Conservation (phyloP, 345 rosid species). For the Citrus glauca region DNA sequence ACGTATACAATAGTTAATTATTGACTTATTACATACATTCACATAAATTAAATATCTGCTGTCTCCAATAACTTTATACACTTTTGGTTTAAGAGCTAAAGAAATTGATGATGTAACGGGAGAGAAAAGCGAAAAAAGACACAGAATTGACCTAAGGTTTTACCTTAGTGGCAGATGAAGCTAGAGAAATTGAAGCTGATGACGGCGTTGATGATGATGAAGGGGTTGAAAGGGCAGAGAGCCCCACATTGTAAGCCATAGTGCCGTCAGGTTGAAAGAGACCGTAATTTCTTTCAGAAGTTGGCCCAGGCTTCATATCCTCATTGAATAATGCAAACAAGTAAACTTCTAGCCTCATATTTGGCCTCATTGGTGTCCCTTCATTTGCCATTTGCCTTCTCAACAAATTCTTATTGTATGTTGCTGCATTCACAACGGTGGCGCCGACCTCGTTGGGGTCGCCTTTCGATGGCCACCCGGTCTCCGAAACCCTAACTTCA, state of each 20-base stretch:
- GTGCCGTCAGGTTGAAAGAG: conserved; percentile 80
- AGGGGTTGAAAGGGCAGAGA: conserved; percentile 47
- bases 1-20: not conserved
- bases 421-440: conserved; percentile 59
- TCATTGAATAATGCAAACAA: conserved; percentile 92
- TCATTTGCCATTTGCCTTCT: conserved; percentile 63
- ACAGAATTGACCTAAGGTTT: conserved; percentile 16
- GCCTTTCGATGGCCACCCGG: conserved; percentile 98
- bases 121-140: not conserved
- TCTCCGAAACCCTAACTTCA: conserved; percentile 82
- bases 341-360: conserved; percentile 61
- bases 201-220: conserved; percentile 43
- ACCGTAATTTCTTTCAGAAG: conserved; percentile 91
- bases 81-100: not conserved
- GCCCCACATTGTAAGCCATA: conserved; percentile 85
- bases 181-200: conserved; percentile 55
- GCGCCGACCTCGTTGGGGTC: conserved; percentile 76
- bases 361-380: conserved; percentile 86
- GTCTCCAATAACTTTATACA: not conserved
- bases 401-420: conserved; percentile 62
- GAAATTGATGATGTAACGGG: not conserved
- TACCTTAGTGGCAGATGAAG: conserved; percentile 82
- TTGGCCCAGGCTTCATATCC: conserved; percentile 88
- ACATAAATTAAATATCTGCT: too few relatives aligned
- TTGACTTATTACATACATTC: too few relatives aligned